Evolutionary conservation across 495 filamentous ascomycete genomes (phyloP).

Genomic region (Penicillium herquei): DNA sequence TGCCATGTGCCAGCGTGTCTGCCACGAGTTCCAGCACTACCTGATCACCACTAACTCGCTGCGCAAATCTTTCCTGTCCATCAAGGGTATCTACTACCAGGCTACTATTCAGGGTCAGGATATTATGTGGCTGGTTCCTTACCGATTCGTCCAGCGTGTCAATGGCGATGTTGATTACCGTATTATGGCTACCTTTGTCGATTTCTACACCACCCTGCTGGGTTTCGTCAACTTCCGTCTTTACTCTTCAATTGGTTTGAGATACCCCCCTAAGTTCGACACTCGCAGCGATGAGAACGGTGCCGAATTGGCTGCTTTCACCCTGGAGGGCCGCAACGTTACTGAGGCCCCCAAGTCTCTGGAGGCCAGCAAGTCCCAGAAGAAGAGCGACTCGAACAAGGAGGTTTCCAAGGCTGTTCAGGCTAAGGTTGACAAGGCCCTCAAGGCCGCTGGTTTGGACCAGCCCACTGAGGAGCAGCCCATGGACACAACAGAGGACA

Average conservation of each 20-base stretch:
- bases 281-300: conserved; percentile 80
- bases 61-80: conserved; percentile 93
- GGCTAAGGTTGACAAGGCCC: conserved; percentile 53
- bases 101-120: conserved; percentile 98
- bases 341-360: conserved; percentile 53
- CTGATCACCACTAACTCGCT: conserved; percentile 86
- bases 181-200: conserved; percentile 98
- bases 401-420: conserved; percentile 49
- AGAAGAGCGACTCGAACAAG: conserved; percentile 42
- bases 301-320: conserved; percentile 89
- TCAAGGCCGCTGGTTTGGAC: conserved; percentile 43
- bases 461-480: conserved; percentile 45
- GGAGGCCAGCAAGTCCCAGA: conserved; percentile 47
- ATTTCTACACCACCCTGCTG: conserved; percentile 95
- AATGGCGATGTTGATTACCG: conserved; percentile 94
- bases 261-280: conserved; percentile 95
- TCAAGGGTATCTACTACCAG: conserved; percentile 99
- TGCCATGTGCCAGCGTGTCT: conserved; percentile 84
- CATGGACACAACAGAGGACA: conserved; percentile 40
- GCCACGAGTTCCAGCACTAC: conserved; percentile 95
- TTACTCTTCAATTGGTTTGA: conserved; percentile 84
- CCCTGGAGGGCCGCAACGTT: conserved; percentile 70
- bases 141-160: conserved; percentile 91
- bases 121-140: conserved; percentile 94
- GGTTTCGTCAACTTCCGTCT: conserved; percentile 94